Evolutionary conservation across 805 yeast genomes (phyloP).

Genomic region (Teunomyces kruisii): DNA sequence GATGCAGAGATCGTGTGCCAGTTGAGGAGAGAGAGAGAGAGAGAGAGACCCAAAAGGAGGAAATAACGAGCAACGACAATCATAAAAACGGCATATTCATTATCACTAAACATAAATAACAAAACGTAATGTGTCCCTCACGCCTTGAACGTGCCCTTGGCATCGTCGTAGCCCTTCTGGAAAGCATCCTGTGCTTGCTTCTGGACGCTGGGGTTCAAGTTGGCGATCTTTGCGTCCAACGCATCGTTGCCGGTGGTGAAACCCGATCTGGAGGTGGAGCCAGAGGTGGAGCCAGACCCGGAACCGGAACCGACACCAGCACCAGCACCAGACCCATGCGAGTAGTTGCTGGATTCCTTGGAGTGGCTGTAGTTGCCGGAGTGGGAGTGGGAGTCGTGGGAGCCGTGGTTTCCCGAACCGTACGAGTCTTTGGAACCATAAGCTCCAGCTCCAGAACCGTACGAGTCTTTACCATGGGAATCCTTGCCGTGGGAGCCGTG

Average conservation of each 20-base stretch:
- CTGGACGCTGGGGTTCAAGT: conserved; percentile 34
- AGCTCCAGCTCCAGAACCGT: conserved; percentile 14
- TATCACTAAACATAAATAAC: neutral
- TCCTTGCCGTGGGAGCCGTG: no score
- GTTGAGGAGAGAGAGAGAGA: no score
- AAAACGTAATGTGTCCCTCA: conserved; percentile 1
- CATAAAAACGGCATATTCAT: no score
- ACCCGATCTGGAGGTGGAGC: conserved; percentile 11
- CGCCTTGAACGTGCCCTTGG: conserved; percentile 25
- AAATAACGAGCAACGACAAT: neutral
- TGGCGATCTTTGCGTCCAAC: conserved; percentile 35
- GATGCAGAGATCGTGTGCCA: conserved; percentile 75
- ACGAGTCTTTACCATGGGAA: conserved; percentile 1
- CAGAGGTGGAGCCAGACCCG: conserved; percentile 7
- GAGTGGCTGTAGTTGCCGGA: neutral
- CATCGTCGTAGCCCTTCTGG: conserved; percentile 40
- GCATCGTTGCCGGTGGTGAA: conserved; percentile 37
- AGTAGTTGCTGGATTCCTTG: neutral
- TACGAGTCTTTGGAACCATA: no score
- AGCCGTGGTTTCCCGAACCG: conserved; percentile 5
- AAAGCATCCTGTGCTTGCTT: conserved; percentile 41
- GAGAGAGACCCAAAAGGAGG: no score
- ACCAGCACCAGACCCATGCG: conserved; percentile 12
- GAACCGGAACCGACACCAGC: conserved; percentile 3
- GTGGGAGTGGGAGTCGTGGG: neutral